Evolutionary conservation across 768 basidiomycete species (phyloP).

Genomic region (Boletus reticuloceps): DNA sequence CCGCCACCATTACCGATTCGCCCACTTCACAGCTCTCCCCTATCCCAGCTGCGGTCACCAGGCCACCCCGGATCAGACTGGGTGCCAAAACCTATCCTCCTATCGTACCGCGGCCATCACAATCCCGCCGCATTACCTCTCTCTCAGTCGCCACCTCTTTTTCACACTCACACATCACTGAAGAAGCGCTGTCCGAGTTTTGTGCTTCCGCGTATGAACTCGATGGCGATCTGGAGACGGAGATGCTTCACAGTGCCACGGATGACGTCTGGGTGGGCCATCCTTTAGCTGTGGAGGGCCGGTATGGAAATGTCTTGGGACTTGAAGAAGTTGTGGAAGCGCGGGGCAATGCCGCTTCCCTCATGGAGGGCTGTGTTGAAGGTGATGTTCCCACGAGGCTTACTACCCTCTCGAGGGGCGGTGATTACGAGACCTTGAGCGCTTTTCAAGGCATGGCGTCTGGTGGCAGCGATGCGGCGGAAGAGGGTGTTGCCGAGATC

Average conservation of each 20-base stretch:
- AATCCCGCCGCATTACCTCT: conserved; percentile 17
- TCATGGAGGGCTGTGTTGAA: conserved; percentile 8
- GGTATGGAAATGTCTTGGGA: neutral
- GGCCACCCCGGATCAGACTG: neutral
- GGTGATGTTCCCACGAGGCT: neutral
- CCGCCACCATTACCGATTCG: neutral
- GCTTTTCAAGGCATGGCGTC: neutral
- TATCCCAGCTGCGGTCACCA: neutral
- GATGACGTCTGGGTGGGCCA: conserved; percentile 19
- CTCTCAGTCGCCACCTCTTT: conserved; percentile 23
- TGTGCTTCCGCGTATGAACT: conserved; percentile 25
- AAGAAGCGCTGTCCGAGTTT: conserved; percentile 24
- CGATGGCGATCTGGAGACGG: conserved; percentile 23
- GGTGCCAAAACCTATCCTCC: neutral
- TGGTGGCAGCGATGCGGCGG: neutral
- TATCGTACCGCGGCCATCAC: conserved; percentile 6
- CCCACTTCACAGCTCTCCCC: conserved; percentile 4
- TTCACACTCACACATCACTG: conserved; percentile 21
- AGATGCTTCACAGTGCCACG: conserved; percentile 23
- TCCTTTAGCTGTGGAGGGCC: conserved; percentile 10
- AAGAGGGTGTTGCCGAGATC: neutral
- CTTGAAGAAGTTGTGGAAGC: neutral
- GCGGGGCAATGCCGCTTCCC: neutral
- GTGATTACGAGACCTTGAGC: conserved; percentile 11
- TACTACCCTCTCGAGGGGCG: neutral